Evolutionary conservation across 2,329 filamentous ascomycete genomes (phyloP).

Genomic region (Aspergillus glaucus): DNA sequence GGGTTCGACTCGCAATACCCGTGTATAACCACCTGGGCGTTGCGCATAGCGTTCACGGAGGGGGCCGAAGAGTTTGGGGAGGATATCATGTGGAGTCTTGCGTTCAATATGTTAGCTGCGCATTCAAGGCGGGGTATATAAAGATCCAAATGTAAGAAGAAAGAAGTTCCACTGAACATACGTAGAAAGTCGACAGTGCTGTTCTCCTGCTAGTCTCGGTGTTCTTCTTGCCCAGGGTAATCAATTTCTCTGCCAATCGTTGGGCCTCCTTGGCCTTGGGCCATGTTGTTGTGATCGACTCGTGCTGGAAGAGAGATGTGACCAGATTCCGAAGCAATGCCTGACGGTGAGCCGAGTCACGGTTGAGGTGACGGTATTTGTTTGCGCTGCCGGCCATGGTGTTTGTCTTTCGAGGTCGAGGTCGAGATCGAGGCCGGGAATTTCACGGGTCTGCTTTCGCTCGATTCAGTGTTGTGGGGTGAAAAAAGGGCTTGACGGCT

Average conservation of each 20-base stretch:
- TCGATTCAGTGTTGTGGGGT: background rate
- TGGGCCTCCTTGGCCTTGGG: conserved; percentile 97
- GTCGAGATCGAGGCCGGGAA: conserved; percentile 1
- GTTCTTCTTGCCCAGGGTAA: conserved; percentile 89
- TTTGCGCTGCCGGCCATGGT: conserved; percentile 77
- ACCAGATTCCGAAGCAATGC: conserved; percentile 93
- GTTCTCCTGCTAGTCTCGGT: conserved; percentile 70
- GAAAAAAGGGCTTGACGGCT: too few relatives aligned
- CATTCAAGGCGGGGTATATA: background rate
- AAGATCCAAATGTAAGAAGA: background rate
- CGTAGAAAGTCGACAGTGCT: conserved; percentile 78
- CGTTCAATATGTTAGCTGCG: background rate
- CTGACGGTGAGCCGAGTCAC: conserved; percentile 78
- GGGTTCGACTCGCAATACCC: conserved; percentile 86
- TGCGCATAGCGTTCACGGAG: conserved; percentile 71
- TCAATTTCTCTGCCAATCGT: conserved; percentile 84
- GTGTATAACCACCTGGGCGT: conserved; percentile 88
- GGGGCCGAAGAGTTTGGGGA: conserved; percentile 83
- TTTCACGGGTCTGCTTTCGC: conserved; percentile 1
- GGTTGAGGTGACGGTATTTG: conserved; percentile 84
- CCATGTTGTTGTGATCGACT: conserved; percentile 91
- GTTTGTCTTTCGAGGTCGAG: conserved; percentile 1
- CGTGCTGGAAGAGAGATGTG: conserved; percentile 86
- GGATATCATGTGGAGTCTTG: conserved; percentile 36
- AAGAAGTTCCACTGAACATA: conserved; percentile 43